These are phyloP conservation scores for Nicotiana tabacum DNA, from an alignment of 257 asterid genomes.

Conservation along the genomic window DNA sequence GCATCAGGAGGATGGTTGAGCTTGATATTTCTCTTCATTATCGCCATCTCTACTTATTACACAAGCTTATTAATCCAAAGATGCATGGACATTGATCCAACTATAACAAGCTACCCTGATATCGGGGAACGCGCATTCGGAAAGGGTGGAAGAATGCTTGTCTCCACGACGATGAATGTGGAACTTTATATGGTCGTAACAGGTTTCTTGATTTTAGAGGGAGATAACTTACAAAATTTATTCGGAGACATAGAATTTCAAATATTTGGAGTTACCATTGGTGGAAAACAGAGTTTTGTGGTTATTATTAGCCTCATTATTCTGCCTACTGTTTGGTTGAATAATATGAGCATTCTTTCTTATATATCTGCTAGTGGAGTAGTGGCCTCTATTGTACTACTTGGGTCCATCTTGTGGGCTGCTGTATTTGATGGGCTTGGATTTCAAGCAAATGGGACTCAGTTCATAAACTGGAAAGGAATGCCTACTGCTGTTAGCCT, in stretches of 20 bases:
- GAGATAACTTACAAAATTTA: slow-evolving; percentile 58
- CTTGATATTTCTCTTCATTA: slow-evolving; percentile 50
- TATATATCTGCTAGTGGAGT: slow-evolving; percentile 82
- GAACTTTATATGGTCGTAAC: slow-evolving; percentile 82
- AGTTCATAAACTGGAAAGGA: slow-evolving; percentile 39
- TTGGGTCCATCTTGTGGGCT: slow-evolving; percentile 59
- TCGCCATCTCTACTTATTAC: slow-evolving; percentile 61
- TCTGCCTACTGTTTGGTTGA: slow-evolving; percentile 72
- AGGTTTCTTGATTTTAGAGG: slow-evolving; percentile 86
- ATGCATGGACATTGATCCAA: slow-evolving; percentile 79
- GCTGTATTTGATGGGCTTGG: slow-evolving; percentile 57
- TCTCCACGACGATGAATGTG: slow-evolving; percentile 51
- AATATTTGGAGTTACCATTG: slow-evolving; percentile 31
- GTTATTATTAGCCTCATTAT: slow-evolving; percentile 52
- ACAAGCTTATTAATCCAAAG: slow-evolving; percentile 56
- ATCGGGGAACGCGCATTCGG: slow-evolving; percentile 80
- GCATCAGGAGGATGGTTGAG: slow-evolving; percentile 86
- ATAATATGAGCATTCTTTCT: slow-evolving; percentile 67
- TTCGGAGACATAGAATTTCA: slow-evolving; percentile 32
- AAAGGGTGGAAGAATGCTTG: slow-evolving; percentile 39
- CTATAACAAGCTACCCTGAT: slow-evolving; percentile 57
- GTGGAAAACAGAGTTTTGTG: slow-evolving; percentile 50
- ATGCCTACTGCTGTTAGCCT: slow-evolving; percentile 72
- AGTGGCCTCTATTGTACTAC: slow-evolving; percentile 54
- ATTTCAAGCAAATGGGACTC: slow-evolving; percentile 40